Base-by-base conservation (phyloP, 768 basidiomycete genomes). In the Mycena alexandri region DNA sequence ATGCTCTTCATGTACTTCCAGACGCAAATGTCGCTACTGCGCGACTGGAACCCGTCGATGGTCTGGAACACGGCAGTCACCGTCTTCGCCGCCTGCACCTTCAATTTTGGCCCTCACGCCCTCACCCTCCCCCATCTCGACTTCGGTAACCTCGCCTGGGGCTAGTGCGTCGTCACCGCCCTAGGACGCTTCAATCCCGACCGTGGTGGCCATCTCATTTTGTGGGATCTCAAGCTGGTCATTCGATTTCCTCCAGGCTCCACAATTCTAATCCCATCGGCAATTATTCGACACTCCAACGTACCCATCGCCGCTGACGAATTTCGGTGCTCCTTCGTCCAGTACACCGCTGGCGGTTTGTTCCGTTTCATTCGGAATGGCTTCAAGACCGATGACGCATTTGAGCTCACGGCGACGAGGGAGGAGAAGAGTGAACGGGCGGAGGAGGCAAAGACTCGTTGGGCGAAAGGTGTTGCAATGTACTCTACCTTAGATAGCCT, bases 111-210 rank as follows among this genome's bases (percentile, higher is more conserved):
- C 0, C 68, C 72, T 0, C 54, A 48, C 0, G 71, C 70, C 0
- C 34, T 73, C 0, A 73, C 73, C 0, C n/a, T 41, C 0, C 54
- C 66, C 0, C 80, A 83, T n/a, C 66, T 66, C 0, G 79, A 84
- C 36, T 56, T 24, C 36, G 55, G 47, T 3, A 84, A 84, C 47
- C 56, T 77, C 0, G 68, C 79, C 0, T 74, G 63, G 41, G 79
- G 79, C 0, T 72, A 75, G 70, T 84, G 79, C 43, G 69, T 69
- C 0, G 78, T 82, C 29, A 73, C 68, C 2, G 71, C 78, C 0
- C 51, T 75, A 0, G 80, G 80, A 0, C 5, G 43, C 2, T 82
- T 75, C 60, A 71, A 80, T 50, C 69, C 59, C 1, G 71, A 11
- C 2, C 65, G 54, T 29, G 75, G 80, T 5, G 79, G 79, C 7